Conservation (phyloP, 228 moss, liverwort and hornwort genomes). For the Sphagnum fallax region DNA sequence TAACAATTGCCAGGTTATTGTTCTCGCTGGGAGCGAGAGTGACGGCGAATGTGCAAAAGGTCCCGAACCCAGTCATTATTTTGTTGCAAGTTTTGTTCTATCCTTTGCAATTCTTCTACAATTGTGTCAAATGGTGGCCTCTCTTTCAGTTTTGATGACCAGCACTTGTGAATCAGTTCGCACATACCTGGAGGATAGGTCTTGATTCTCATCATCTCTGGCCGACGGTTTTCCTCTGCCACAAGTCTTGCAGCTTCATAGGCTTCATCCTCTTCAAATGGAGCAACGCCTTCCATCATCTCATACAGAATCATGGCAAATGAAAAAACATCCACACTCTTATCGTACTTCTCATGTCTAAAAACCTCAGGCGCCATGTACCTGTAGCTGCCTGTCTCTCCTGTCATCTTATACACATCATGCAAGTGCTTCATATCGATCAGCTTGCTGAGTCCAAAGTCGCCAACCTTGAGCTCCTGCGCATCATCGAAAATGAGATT, state of each 20-base stretch:
- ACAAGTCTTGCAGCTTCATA: conserved; percentile 63
- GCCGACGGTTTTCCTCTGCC: conserved; percentile 30
- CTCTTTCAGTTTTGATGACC: conserved; percentile 20
- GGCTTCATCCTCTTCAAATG: conserved; percentile 59
- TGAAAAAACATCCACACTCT: conserved; percentile 78
- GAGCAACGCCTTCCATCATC: conserved; percentile 77
- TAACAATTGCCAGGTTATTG: too few relatives aligned
- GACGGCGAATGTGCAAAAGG: not conserved
- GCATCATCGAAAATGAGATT: conserved; percentile 69
- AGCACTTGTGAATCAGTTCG: conserved; percentile 50
- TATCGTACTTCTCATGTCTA: conserved; percentile 48
- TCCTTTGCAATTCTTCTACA: conserved; percentile 44
- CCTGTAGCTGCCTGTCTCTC: conserved; percentile 92
- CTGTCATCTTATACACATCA: conserved; percentile 90
- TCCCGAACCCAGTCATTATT: not conserved
- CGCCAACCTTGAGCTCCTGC: conserved; percentile 71
- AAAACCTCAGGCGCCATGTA: conserved; percentile 43
- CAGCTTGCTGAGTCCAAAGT: conserved; percentile 91
- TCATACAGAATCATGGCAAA: conserved; percentile 78
- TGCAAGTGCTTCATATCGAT: conserved; percentile 50
- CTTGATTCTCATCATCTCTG: conserved; percentile 18
- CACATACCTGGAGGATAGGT: conserved; percentile 43
- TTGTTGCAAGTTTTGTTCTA: conserved; percentile 12
- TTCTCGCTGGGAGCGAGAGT: too few relatives aligned
- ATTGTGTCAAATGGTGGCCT: conserved; percentile 54